Conservation (phyloP, 2,329 filamentous ascomycete species). For the Dactylellina parvicollis region DNA sequence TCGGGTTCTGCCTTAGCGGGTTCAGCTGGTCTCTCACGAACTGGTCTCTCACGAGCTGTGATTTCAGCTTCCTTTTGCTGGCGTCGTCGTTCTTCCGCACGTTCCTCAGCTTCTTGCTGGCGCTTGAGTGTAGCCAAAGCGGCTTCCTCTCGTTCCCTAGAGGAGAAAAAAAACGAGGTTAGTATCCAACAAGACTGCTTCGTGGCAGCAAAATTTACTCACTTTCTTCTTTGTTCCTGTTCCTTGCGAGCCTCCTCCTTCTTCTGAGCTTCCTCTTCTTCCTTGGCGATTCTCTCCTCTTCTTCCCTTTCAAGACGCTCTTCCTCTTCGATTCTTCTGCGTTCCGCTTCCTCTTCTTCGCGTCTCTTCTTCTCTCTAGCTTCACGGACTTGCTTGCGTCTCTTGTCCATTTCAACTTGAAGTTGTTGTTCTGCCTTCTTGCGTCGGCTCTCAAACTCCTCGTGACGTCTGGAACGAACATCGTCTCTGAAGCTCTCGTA, state of each 20-base stretch:
- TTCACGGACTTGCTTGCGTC: constrained; percentile 88
- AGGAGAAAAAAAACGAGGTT: constrained; percentile 60
- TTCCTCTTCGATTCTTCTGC: constrained; percentile 80
- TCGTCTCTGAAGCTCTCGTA: constrained; percentile 86
- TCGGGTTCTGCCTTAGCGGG: constrained; percentile 28
- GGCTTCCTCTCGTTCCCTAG: constrained; percentile 71
- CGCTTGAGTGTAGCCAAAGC: constrained; percentile 72
- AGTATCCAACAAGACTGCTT: constrained; percentile 29
- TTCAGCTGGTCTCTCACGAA: constrained; percentile 35
- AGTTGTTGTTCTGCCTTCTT: constrained; percentile 91
- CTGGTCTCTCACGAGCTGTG: constrained; percentile 33
- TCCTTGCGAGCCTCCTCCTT: constrained; percentile 75
- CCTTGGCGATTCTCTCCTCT: constrained; percentile 80
- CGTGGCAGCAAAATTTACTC: constrained; percentile 59
- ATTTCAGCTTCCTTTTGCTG: constrained; percentile 47
- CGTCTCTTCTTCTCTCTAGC: constrained; percentile 82
- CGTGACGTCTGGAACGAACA: constrained; percentile 85
- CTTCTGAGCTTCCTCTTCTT: constrained; percentile 76
- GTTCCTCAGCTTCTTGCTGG: constrained; percentile 83
- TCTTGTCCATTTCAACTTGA: constrained; percentile 86
- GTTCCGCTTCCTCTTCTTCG: constrained; percentile 85
- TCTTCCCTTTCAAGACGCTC: constrained; percentile 83
- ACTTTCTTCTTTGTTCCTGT: constrained; percentile 70
- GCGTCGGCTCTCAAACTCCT: constrained; percentile 94
- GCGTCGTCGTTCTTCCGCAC: constrained; percentile 80